phyloP scores from a whole-genome alignment of 1,284 basidiomycete genomes.

The Takashimella koratensis region DNA sequence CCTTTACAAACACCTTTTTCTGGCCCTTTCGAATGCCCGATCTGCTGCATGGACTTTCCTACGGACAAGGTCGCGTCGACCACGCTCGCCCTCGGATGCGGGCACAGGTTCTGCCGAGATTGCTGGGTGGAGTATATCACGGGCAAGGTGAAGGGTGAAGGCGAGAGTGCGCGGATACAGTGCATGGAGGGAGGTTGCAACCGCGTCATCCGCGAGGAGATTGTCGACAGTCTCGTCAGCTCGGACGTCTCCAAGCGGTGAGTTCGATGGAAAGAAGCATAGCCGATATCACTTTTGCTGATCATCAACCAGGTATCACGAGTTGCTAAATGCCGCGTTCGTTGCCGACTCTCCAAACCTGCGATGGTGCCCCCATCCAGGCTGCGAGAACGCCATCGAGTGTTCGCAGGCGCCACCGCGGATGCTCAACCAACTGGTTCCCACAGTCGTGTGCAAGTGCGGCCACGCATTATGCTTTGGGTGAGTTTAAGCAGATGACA shows the following conservation, averaged over 20 bases:
- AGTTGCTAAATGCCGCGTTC: conserved; percentile 83
- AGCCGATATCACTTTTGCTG: conserved; percentile 37
- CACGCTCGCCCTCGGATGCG: conserved; percentile 65
- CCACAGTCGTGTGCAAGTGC: conserved; percentile 76
- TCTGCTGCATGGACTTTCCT: conserved; percentile 76
- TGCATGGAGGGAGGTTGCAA: conserved; percentile 93
- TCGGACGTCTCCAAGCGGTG: conserved; percentile 49
- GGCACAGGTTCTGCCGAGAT: conserved; percentile 74
- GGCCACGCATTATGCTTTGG: conserved; percentile 85
- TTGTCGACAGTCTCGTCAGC: conserved; percentile 52
- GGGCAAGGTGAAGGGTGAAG: conserved; percentile 85
- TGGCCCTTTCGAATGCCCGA: conserved; percentile 73
- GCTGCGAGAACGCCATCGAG: conserved; percentile 77
- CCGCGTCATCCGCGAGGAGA: conserved; percentile 60
- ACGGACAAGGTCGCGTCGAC: conserved; percentile 55
- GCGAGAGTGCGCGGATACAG: conserved; percentile 72
- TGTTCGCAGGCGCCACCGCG: conserved; percentile 74
- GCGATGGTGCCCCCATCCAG: conserved; percentile 81
- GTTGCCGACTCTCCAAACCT: conserved; percentile 79
- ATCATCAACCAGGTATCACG: conserved; percentile 72
- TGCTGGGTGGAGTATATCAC: conserved; percentile 85
- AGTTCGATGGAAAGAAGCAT: conserved; percentile 10
- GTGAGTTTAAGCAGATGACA: too few relatives aligned
- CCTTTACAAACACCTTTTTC: conserved; percentile 55
- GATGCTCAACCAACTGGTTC: conserved; percentile 74